Evolutionary conservation across 106 monocot species (phyloP), one percentile per base, ranked within the genome.

Genomic region (Dendrobium nobile): DNA sequence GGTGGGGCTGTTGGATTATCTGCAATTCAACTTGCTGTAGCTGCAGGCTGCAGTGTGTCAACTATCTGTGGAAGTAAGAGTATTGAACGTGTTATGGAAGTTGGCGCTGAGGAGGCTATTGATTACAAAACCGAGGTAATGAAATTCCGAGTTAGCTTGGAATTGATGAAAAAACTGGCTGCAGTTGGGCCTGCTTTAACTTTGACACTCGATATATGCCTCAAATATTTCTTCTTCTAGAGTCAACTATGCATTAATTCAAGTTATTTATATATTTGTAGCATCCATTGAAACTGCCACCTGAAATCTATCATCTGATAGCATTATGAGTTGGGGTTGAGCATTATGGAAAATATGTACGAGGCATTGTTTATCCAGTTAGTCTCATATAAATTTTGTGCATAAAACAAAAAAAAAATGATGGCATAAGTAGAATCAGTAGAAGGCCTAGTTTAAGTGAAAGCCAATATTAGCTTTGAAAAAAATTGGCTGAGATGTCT

Each of bases 1-100:
- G 95, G 99, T 47, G 99, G 99, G 78, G 99, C 99, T 61, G 95
- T 99, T 88, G 99, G 99, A 68, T 65, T 99, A 79, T 87, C 93
- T 86, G 99, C 99, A 80, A 89, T 95, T 86, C 99, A 99, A 81
- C 83, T 95, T 76, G 86, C 95, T 37, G 93, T 90, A 51, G 91
- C 91, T 81, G 73, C 73, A 47, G 93, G 90, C 16, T 99, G 99
- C 79, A 86, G 67, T 68, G 99, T 99, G 15, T 83, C 88, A 84
- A 82, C 95, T 59, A 90, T 92, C 70, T 99, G 99, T 84, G 95
- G 99, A 86, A 82, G 84, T 51, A 83, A 86, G 82, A 99, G 99
- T 82, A 86, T 99, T 75, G 91, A 99, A 28, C 87, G 83, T 19
- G 88, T 90, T 48, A 59, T 93, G 54, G 77, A 79, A 54, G 91